These are phyloP conservation scores for Asparagopsis taxiformis DNA, from an alignment of 31 red algal genomes.

Conservation along the genomic window DNA sequence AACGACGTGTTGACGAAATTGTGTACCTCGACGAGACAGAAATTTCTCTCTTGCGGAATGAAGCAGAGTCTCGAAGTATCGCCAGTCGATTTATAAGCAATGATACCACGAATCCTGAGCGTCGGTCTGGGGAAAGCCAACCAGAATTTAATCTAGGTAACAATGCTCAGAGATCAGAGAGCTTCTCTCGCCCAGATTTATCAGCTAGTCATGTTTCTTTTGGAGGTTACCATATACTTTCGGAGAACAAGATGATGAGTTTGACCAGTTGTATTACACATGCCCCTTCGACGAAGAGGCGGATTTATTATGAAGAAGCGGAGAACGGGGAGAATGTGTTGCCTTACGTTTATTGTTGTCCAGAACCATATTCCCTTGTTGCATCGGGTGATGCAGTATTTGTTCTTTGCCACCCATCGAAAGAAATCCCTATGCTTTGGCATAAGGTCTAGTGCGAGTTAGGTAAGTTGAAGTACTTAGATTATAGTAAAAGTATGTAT, in stretches of 20 bases:
- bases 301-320: constrained; percentile 50
- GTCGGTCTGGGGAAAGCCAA: no score
- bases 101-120: no score
- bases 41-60: constrained; percentile 15
- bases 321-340: constrained; percentile 63
- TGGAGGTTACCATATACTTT: no score
- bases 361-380: constrained; percentile 62
- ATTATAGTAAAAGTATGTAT: no score
- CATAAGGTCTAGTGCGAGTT: no score
- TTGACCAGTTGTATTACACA: constrained; percentile 48
- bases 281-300: constrained; percentile 69
- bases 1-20: constrained; percentile 33
- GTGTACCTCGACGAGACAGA: constrained; percentile 48
- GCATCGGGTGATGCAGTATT: constrained; percentile 64
- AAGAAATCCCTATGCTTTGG: constrained; percentile 47
- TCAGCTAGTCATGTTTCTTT: no score
- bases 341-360: constrained; percentile 76
- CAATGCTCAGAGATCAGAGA: no score
- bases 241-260: constrained; percentile 41
- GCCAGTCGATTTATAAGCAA: constrained; percentile 17
- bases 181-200: no score
- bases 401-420: constrained; percentile 62
- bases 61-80: constrained; percentile 30
- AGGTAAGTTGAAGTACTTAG: no score
- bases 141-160: no score